Base-by-base conservation (phyloP, 345 rosid genomes). In the Acer yangbiense region DNA sequence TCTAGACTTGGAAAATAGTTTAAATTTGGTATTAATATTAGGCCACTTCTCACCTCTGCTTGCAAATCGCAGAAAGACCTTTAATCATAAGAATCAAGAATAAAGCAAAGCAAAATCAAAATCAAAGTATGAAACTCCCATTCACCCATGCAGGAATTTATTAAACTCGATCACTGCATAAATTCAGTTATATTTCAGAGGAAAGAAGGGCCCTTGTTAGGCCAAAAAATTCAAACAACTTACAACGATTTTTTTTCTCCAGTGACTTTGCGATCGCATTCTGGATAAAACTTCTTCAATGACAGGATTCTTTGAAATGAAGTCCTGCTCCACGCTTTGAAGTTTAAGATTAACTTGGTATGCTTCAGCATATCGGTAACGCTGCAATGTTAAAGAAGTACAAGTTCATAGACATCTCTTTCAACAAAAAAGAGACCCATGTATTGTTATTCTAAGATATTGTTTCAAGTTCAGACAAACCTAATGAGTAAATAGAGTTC, bases 321-420 rank as follows among this genome's bases (percentile, higher is more conserved):
- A 93, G 25, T 87, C 89, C 84, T 89, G 83, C 89, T 93, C 99
- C 78, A 84, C 68, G 57, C 68, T 83, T 83, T 89, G 89, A 81
- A 97, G 96, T 78, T 78, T 88, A 68, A 73, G 81, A 86, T 93
- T 86, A 68, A 93, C 89, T 82, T 87, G 92, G 85, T 86, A 90
- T 75, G 99, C 98, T 83, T 94, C 92, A 41, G 88, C 86, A 86
- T 94, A 97, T 76, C 94, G 90, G 84, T 86, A 89, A 25, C 99
- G 95, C 99, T 97, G 90, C 81, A 86, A 81, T 52, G 66, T 64
- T 63, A 79, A 67, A 66, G 58, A 78, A 71, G 79, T 46, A 69
- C 48, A 14, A 72, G 64, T 73, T 8, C 16, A 76, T 68, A 54
- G 72, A 69, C 17, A 21, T 69, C 29, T 46, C 43, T 48, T 79